Evolutionary conservation across 768 basidiomycete species (phyloP), one percentile per base, ranked within the genome.

Genomic region (Lenzites betulinus): DNA sequence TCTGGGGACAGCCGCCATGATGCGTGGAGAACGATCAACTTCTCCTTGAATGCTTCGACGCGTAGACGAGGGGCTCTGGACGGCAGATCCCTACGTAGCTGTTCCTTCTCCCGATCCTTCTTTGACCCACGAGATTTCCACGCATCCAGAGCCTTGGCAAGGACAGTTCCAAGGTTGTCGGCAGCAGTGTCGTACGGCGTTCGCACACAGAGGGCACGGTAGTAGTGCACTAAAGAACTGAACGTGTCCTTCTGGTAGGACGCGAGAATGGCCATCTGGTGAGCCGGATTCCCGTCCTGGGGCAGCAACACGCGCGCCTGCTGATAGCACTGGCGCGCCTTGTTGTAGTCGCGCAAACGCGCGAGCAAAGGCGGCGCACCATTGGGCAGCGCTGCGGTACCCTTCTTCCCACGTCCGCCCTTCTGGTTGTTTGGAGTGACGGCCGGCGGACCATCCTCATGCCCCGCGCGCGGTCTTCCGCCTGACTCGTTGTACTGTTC

Each of bases 211-310:
- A 98, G 79, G 1, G 96, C 92, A 30, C 94, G 88, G 70, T 95
- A 95, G 73, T 98, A 96, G 73, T 94, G 89, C 52, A 90, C 82
- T 9, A 93, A 77, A 30, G 92, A 88, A 33, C 78, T 75, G 67
- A 96, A 94, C n/a, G 83, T 78, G 74, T 98, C 93, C 62, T 83
- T 81, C 66, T 89, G 81, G 72, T 97, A 95, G 5, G 89, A 86
- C 2, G 93, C 84, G 33, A 98, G 83, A 60, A 98, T 95, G 4
- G 96, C 97, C 20, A 98, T 85, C 73, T 98, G 97, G 71, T 98
- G 96, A 20, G 90, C 96, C 0, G 97, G 85, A 69, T 98, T 95
- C 65, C 96, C 97, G 64, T 96, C 92, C 56, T 89, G 80, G 0
- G 97, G 96, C 7, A 91, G 77, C 9, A 99, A 80, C 30, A 87